Conservation (phyloP, 352 stramenopile species). For the Pythium graminicola region DNA sequence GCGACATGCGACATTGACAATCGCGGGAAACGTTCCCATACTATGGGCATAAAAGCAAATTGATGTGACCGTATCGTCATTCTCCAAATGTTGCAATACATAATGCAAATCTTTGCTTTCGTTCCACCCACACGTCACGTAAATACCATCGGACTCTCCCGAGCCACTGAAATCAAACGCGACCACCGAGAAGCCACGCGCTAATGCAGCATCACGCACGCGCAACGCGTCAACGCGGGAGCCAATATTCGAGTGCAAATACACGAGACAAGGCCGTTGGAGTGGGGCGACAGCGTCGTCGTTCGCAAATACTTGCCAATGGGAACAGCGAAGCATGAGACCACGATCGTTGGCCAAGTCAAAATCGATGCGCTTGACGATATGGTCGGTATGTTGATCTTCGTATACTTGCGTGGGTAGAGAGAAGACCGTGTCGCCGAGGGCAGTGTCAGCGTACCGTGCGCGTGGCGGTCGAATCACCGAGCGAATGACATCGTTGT, state of each 20-base stretch:
- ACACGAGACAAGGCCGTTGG: slow-evolving; percentile 55
- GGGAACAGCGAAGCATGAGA: slow-evolving; percentile 57
- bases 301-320: slow-evolving; percentile 60
- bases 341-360: slow-evolving; percentile 64
- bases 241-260: slow-evolving; percentile 81
- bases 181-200: slow-evolving; percentile 68
- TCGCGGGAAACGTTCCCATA: slow-evolving; percentile 74
- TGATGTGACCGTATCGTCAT: slow-evolving; percentile 38
- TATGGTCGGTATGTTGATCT: slow-evolving; percentile 15
- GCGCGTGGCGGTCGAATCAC: slow-evolving; percentile 67
- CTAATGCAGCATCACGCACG: slow-evolving; percentile 53
- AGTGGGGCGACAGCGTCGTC: slow-evolving; percentile 12
- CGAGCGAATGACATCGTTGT: slow-evolving; percentile 65
- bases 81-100: slow-evolving; percentile 58
- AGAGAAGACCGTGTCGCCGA: slow-evolving; percentile 45
- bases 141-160: slow-evolving; percentile 67
- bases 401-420: slow-evolving; percentile 20
- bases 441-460: slow-evolving; percentile 40
- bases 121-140: slow-evolving; percentile 85
- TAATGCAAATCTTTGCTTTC: slow-evolving; percentile 64
- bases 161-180: slow-evolving; percentile 82
- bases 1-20: slow-evolving; percentile 67
- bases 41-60: slow-evolving; percentile 77
- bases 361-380: slow-evolving; percentile 46
- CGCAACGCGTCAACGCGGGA: slow-evolving; percentile 61